These are phyloP conservation scores for Pestalotiopsis sp. DNA, from an alignment of 2,329 filamentous ascomycete species.

Conservation along the genomic window DNA sequence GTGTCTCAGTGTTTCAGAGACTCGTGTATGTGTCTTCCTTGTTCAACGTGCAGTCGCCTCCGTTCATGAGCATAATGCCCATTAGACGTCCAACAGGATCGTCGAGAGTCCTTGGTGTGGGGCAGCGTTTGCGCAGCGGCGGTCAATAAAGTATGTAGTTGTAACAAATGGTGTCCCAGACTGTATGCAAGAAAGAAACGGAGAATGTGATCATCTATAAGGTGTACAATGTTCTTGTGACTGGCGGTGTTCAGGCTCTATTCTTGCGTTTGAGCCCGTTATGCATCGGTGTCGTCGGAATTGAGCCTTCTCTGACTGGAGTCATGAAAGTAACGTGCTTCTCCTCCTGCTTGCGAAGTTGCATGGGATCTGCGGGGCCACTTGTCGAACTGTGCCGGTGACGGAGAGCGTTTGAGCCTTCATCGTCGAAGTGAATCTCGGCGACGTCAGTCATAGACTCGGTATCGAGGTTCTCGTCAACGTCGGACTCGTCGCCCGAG, in stretches of 20 bases:
- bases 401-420: constrained; percentile 45
- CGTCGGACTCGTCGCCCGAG: constrained; percentile 60
- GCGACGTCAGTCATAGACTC: constrained; percentile 62
- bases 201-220: neutral
- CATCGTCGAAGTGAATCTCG: constrained; percentile 64
- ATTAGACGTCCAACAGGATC: neutral
- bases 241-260: neutral
- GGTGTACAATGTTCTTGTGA: neutral
- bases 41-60: neutral
- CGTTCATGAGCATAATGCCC: neutral
- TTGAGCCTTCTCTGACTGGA: constrained; percentile 45
- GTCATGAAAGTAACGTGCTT: constrained; percentile 60
- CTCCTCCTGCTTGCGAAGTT: constrained; percentile 55
- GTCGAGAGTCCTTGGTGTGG: neutral
- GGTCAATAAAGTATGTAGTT: constrained; percentile 2
- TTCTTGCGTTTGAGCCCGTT: constrained; percentile 8
- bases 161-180: constrained; percentile 2
- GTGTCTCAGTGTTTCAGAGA: neutral
- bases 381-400: constrained; percentile 40
- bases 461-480: constrained; percentile 59
- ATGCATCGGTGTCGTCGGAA: neutral
- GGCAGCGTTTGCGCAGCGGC: neutral
- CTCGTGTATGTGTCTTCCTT: neutral
- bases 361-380: constrained; percentile 41
- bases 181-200: neutral